Evolutionary conservation across 306 rosid genomes (phyloP).

Genomic region (Styphnolobium japonicum): DNA sequence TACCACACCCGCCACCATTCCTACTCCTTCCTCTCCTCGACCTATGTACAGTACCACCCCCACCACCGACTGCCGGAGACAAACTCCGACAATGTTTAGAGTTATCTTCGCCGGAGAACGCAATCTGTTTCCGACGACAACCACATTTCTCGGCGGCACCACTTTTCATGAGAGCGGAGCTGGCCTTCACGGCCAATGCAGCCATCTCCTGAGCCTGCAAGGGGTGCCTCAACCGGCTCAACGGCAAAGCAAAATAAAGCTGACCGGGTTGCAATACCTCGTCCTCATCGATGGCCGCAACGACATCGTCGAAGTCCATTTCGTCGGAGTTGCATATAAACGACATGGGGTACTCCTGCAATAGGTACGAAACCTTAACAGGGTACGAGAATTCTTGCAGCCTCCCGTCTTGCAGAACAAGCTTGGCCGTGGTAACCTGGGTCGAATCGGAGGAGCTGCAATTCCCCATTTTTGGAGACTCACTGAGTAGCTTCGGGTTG

Average conservation of each 20-base stretch:
- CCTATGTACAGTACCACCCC: conserved; percentile 7
- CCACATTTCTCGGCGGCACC: conserved; percentile 42
- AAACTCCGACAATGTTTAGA: conserved; percentile 1
- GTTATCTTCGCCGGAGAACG: conserved; percentile 35
- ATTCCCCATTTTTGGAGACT: conserved; percentile 55
- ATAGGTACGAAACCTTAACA: conserved; percentile 63
- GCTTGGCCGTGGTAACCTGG: conserved; percentile 67
- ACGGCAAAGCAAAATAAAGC: conserved; percentile 83
- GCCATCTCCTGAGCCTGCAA: conserved; percentile 88
- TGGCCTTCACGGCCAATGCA: conserved; percentile 93
- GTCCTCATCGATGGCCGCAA: conserved; percentile 58
- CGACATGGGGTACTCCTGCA: conserved; percentile 60
- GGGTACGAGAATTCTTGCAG: conserved; percentile 68
- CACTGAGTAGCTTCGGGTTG: neutral
- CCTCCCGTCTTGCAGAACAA: conserved; percentile 63
- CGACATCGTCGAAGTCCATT: conserved; percentile 77
- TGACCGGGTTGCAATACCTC: conserved; percentile 78
- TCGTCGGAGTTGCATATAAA: conserved; percentile 91
- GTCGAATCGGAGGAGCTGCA: conserved; percentile 64
- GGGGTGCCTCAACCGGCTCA: conserved; percentile 48
- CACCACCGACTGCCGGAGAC: neutral
- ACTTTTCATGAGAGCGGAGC: conserved; percentile 68
- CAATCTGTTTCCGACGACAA: conserved; percentile 37
- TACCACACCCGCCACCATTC: conserved; percentile 13
- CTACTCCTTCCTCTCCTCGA: conserved; percentile 32